phyloP scores from a whole-genome alignment of 768 basidiomycete species.

The Kwoniella bestiolae region DNA sequence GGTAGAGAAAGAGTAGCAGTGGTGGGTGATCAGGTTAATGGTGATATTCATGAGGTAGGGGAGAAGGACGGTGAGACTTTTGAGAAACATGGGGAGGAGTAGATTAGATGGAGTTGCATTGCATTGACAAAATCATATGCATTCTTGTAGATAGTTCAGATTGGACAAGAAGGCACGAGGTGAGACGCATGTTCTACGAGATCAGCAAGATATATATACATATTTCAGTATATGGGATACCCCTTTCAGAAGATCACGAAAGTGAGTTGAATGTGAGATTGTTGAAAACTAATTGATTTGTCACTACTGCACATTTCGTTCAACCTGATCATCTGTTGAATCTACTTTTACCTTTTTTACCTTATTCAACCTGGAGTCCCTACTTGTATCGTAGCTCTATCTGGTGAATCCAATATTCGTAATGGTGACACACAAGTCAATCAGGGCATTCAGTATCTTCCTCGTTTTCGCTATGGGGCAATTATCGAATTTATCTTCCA shows the following conservation, averaged over 20 bases:
- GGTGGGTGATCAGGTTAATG: constrained; percentile 17
- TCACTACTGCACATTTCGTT: no score
- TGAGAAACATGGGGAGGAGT: constrained; percentile 9
- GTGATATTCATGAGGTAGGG: constrained; percentile 20
- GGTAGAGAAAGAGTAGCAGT: constrained; percentile 9
- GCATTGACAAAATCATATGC: neutral
- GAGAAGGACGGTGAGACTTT: constrained; percentile 27
- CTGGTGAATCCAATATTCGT: neutral
- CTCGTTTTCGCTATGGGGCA: neutral
- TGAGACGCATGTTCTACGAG: neutral
- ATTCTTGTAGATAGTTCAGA: neutral
- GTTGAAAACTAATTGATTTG: no score
- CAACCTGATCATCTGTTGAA: no score
- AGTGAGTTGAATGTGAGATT: no score
- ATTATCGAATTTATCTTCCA: constrained; percentile 1
- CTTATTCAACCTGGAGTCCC: no score
- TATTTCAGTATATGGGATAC: no score
- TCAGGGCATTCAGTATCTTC: neutral
- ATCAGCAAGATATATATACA: neutral
- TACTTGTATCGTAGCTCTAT: no score
- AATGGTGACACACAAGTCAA: neutral
- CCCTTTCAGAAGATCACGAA: no score
- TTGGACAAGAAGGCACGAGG: neutral
- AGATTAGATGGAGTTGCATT: neutral
- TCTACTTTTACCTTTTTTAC: neutral